A percentile compares a stretch with the other conserved stretches of the same genome.
Conservation (phyloP, 2,329 filamentous ascomycete species). For the Calonectria honghensis region DNA sequence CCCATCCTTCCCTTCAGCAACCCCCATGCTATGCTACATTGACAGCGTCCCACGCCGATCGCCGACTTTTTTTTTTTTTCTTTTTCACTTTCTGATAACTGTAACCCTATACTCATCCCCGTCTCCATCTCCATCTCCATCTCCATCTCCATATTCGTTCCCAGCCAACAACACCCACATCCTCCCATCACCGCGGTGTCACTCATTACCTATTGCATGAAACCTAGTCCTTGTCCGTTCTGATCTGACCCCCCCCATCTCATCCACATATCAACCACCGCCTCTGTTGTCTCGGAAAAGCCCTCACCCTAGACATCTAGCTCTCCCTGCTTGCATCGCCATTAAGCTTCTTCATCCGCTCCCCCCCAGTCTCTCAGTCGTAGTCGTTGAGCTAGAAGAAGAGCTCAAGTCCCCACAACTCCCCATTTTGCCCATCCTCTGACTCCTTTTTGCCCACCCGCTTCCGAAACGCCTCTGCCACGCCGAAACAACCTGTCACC, state of each 20-base stretch:
- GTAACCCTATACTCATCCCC: constrained; percentile 34
- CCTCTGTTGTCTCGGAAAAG: constrained; percentile 29
- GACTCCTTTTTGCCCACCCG: constrained; percentile 32
- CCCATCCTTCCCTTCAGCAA: constrained; percentile 26
- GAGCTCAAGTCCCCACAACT: constrained; percentile 29
- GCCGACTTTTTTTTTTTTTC: constrained; percentile 10
- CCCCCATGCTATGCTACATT: constrained; percentile 19
- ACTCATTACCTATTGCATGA: constrained; percentile 1
- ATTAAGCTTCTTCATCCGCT: constrained; percentile 44
- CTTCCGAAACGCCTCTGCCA: constrained; percentile 47
- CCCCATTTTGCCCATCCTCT: constrained; percentile 37
- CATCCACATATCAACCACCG: constrained; percentile 26
- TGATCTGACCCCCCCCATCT: constrained; percentile 1
- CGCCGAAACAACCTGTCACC: constrained; percentile 47
- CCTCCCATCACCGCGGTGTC: constrained; percentile 6
- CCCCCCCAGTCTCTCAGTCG: constrained; percentile 13
- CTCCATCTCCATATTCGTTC: constrained; percentile 14
- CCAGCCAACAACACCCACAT: constrained; percentile 1
- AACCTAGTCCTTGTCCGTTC: neutral
- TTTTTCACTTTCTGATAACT: constrained; percentile 27
- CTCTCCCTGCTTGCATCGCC: constrained; percentile 32
- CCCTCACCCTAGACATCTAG: constrained; percentile 36
- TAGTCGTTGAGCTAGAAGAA: neutral
- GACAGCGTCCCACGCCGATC: constrained; percentile 16
- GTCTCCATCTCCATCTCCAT: neutral